Evolutionary conservation across 257 asterid genomes (phyloP).

Genomic region (Voacanga thouarsii): DNA sequence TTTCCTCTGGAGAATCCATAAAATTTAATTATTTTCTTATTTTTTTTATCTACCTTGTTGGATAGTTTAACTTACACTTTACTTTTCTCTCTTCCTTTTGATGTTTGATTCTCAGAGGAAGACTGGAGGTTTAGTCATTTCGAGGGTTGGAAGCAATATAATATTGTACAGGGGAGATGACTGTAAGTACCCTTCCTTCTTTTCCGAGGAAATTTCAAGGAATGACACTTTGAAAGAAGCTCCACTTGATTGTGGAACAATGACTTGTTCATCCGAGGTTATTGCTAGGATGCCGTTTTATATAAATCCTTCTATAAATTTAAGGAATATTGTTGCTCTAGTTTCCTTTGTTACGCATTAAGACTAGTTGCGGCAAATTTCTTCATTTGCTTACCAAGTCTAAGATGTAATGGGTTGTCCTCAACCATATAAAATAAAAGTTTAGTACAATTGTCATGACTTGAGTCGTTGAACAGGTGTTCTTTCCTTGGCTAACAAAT

Average conservation of each 20-base stretch:
- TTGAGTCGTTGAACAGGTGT: too few species aligned
- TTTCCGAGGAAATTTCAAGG: conserved; percentile 26
- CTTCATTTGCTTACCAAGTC: too few species aligned
- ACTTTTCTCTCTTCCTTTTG: background rate
- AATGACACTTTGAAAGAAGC: conserved; percentile 36
- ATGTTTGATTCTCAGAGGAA: conserved; percentile 56
- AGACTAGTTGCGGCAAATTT: too few species aligned
- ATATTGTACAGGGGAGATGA: conserved; percentile 80
- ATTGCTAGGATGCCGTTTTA: conserved; percentile 23
- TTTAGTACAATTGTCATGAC: too few species aligned
- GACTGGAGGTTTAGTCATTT: conserved; percentile 93
- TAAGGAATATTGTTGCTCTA: too few species aligned
- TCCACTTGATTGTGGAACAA: conserved; percentile 31
- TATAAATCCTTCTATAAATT: too few species aligned
- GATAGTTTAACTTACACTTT: background rate
- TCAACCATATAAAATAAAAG: too few species aligned
- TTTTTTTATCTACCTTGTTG: background rate
- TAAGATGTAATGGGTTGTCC: too few species aligned
- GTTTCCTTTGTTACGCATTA: too few species aligned
- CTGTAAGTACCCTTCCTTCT: conserved; percentile 91
- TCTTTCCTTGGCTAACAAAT: too few species aligned
- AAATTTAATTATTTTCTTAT: background rate
- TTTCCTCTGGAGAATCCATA: background rate
- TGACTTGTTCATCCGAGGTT: conserved; percentile 28
- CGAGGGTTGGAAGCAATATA: conserved; percentile 95